phyloP scores from a whole-genome alignment of 768 basidiomycete genomes.

The Naematelia encephala region DNA sequence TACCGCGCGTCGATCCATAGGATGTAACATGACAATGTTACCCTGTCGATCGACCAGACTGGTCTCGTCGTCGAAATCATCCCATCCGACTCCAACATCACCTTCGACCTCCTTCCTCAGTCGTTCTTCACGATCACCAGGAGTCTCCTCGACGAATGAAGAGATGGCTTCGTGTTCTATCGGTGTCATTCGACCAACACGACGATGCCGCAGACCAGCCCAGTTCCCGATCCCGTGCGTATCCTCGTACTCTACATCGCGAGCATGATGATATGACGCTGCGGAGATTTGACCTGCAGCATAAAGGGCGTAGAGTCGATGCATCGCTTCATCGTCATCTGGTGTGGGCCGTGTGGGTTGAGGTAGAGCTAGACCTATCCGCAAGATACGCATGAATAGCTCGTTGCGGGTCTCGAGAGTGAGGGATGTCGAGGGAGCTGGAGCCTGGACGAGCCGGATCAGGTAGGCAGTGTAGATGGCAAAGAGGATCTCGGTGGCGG shows the following conservation, averaged over 20 bases:
- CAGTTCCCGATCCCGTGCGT: slow-evolving; percentile 20
- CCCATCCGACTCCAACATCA: slow-evolving; percentile 20
- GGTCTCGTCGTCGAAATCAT: slow-evolving; percentile 14
- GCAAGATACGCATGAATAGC: slow-evolving; percentile 30
- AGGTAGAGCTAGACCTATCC: slow-evolving; percentile 26
- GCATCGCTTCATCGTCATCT: not conserved
- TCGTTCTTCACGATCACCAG: slow-evolving; percentile 32
- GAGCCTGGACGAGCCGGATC: slow-evolving; percentile 27
- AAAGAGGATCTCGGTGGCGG: slow-evolving; percentile 38
- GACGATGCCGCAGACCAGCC: not conserved
- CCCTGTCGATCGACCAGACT: slow-evolving; percentile 25
- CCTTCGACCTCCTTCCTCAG: slow-evolving; percentile 33
- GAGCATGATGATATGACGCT: slow-evolving; percentile 20
- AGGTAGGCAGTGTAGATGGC: slow-evolving; percentile 36
- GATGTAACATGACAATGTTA: slow-evolving; percentile 28
- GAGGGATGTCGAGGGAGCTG: slow-evolving; percentile 25
- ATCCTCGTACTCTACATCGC: slow-evolving; percentile 30
- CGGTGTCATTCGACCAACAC: slow-evolving; percentile 33
- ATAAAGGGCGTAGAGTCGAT: slow-evolving; percentile 11
- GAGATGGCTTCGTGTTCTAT: slow-evolving; percentile 22
- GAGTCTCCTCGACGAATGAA: slow-evolving; percentile 30
- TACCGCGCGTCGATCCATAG: slow-evolving; percentile 38
- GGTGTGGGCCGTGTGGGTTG: not conserved
- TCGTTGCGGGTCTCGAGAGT: slow-evolving; percentile 26
- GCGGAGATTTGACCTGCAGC: slow-evolving; percentile 12